Base-by-base conservation (phyloP, 2,329 filamentous ascomycete species). In the Fusarium poae region DNA sequence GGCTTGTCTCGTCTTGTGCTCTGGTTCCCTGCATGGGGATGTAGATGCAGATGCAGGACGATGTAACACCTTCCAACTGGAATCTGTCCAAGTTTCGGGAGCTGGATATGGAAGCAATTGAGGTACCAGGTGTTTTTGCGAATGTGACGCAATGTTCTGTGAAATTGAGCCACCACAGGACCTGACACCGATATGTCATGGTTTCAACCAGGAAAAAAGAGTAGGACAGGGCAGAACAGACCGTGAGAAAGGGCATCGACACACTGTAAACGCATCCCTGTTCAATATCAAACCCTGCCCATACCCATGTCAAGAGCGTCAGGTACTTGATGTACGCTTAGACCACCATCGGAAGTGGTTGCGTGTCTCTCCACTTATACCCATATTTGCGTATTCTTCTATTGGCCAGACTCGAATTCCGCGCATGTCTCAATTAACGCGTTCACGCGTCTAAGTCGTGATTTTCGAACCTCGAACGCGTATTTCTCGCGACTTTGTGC, bases 291-390 rank as follows among this genome's bases (percentile, higher is more conserved):
- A 43, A 37, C 32, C 23, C 46, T 50, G 25, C 15, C 21, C 16
- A 34, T 43, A 16, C 45, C 51, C 66, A 55, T 51, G 53, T 43
- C 29, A 21, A 27, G 42, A 57, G 44, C 51, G 34, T 49, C 56
- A 69, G 65, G 66, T 54, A 69, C 61, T 69, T 67, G 30, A 57
- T 63, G 66, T 43, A 67, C 53, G 71, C 71, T 74, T 65, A 44
- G 67, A 58, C 60, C 71, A 73, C 9, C 7, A 23, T 42, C 71
- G 71, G 71, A 73, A 73, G 71, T 74, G 71, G 58, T 57, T 73
- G 71, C 71, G 70, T 66, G 37, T 23, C 15, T 48, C 35, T n/a
- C 71, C 67, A 59, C 55, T 21, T 20, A 57, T 52, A 65, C 29
- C 66, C 58, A 54, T 43, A 8, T 20, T 27, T 45, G 21, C 32